Percentiles rank a stretch among this genome's conserved stretches.
These are phyloP conservation scores for Chytriomyces sp. DNA, from an alignment of 192 early-diverging fungal genomes.

Conservation along the genomic window DNA sequence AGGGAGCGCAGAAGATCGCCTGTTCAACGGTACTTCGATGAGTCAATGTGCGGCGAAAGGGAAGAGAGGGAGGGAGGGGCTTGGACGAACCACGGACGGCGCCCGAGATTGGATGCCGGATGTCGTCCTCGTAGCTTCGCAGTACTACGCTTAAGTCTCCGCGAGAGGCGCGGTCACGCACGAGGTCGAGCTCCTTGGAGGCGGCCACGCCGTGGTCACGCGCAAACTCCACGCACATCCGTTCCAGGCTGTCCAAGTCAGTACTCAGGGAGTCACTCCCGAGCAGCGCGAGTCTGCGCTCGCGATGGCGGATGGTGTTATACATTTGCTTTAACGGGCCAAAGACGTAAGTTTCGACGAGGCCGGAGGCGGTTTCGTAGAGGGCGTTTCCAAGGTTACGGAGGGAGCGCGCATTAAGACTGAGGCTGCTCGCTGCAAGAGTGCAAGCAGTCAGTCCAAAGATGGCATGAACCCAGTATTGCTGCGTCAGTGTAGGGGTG, in stretches of 20 bases:
- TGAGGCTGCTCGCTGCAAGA: constrained; percentile 38
- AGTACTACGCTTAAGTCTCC: constrained; percentile 85
- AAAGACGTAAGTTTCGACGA: constrained; percentile 77
- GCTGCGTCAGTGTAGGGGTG: constrained; percentile 55
- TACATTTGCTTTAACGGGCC: constrained; percentile 72
- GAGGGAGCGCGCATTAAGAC: constrained; percentile 51
- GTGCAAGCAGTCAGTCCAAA: constrained; percentile 49
- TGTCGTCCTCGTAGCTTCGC: constrained; percentile 73
- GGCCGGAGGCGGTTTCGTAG: constrained; percentile 62
- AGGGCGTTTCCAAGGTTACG: constrained; percentile 51
- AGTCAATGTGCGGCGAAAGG: constrained; percentile 41
- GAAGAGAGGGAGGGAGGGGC: not conserved
- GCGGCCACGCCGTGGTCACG: constrained; percentile 44
- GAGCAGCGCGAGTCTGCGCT: constrained; percentile 73
- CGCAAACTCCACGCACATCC: constrained; percentile 87
- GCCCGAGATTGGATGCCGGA: constrained; percentile 56
- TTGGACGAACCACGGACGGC: constrained; percentile 19
- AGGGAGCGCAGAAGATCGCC: constrained; percentile 50
- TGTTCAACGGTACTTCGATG: not conserved
- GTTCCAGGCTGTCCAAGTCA: constrained; percentile 82
- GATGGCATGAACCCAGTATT: constrained; percentile 74
- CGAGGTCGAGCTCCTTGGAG: constrained; percentile 23
- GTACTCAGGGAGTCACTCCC: constrained; percentile 74
- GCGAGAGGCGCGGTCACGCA: constrained; percentile 62
- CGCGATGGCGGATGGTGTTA: constrained; percentile 79